A percentile compares a stretch with the other conserved stretches of the same genome.
phyloP scores from a whole-genome alignment of 164 flowering plant species.

The Macadamia integrifolia region DNA sequence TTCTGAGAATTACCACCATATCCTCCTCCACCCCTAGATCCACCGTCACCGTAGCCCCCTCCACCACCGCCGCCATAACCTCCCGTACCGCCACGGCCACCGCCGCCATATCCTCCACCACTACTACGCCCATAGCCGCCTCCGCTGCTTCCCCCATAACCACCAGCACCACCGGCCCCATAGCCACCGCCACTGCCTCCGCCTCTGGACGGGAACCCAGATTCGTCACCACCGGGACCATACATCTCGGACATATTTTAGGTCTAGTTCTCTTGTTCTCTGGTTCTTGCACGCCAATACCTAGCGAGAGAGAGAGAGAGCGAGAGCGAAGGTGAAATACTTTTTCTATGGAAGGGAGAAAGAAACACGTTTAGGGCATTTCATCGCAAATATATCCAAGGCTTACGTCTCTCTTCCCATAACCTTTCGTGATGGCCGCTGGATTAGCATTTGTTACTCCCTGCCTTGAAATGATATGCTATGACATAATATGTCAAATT shows the following conservation, averaged over 20 bases:
- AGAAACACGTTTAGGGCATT: no score
- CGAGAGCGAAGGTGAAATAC: no score
- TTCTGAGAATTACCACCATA: constrained; percentile 37
- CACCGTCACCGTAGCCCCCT: constrained; percentile 16
- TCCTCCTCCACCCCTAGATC: constrained; percentile 33
- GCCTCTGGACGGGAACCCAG: constrained; percentile 31
- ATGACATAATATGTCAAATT: no score
- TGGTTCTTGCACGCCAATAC: no score
- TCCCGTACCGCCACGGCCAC: constrained; percentile 11
- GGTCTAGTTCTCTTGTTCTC: constrained; percentile 6
- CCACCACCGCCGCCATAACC: constrained; percentile 11
- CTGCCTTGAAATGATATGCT: no score
- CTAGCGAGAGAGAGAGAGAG: no score
- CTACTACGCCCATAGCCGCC: constrained; percentile 10
- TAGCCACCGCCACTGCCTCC: constrained; percentile 17
- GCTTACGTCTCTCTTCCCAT: no score
- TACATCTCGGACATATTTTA: constrained; percentile 47
- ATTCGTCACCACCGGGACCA: constrained; percentile 54
- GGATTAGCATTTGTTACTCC: no score
- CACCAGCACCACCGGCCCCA: constrained; percentile 4
- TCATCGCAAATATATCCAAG: no score
- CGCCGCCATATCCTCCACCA: constrained; percentile 12
- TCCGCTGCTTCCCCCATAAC: no score
- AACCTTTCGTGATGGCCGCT: no score
- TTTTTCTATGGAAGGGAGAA: no score